Percentiles rank a stretch among this genome's conserved stretches.
phyloP scores from a whole-genome alignment of 1,284 basidiomycete species.

The Naganishia liquefaciens region DNA sequence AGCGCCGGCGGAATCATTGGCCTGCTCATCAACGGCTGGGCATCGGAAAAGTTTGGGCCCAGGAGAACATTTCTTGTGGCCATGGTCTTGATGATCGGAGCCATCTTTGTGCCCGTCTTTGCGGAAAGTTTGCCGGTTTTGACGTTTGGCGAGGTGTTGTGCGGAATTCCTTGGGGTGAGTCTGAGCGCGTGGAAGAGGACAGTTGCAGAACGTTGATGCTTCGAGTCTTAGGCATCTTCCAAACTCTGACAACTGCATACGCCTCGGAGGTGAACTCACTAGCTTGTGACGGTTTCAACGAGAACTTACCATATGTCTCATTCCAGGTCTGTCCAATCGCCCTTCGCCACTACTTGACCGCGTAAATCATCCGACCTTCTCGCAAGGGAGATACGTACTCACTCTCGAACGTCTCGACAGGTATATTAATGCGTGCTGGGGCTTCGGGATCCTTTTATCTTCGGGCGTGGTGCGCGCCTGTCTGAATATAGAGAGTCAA shows the following conservation, averaged over 20 bases:
- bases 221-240: conserved; percentile 38
- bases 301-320: too few relatives aligned
- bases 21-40: conserved; percentile 51
- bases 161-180: conserved; percentile 55
- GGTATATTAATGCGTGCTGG: conserved; percentile 57
- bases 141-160: conserved; percentile 47
- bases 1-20: conserved; percentile 49
- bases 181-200: conserved; percentile 29
- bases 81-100: conserved; percentile 42
- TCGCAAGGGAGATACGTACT: neutral
- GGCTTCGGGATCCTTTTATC: conserved; percentile 54
- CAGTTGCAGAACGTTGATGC: neutral
- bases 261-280: conserved; percentile 46
- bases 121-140: conserved; percentile 51
- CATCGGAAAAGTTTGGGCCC: conserved; percentile 52
- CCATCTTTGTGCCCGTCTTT: conserved; percentile 48
- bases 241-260: conserved; percentile 57
- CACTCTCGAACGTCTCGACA: neutral
- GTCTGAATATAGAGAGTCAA: conserved; percentile 25
- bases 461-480: conserved; percentile 52
- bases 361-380: conserved; percentile 57
- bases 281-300: too few relatives aligned
- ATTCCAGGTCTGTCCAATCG: conserved; percentile 55
- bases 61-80: conserved; percentile 45
- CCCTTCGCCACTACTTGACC: conserved; percentile 56